A percentile compares a stretch with the other conserved stretches of the same genome.
phyloP scores from a whole-genome alignment of 768 basidiomycete genomes.

The Sarcomyxa edulis region DNA sequence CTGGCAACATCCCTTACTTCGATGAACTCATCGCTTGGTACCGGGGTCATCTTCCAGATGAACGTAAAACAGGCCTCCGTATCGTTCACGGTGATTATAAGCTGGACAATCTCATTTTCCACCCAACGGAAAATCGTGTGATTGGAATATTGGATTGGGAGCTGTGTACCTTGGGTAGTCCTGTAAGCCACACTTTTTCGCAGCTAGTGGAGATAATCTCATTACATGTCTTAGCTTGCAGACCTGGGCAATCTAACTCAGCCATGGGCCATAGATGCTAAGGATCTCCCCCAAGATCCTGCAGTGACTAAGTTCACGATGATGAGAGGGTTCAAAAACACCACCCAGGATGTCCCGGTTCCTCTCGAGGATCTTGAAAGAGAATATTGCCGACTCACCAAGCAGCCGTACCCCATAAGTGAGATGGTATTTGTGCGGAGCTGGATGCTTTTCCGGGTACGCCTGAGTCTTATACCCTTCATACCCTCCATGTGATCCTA shows the following conservation, averaged over 20 bases:
- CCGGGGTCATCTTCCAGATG: slow-evolving; percentile 66
- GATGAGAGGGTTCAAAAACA: slow-evolving; percentile 62
- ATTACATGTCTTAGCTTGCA: slow-evolving; percentile 48
- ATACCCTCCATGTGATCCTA: slow-evolving; percentile 5
- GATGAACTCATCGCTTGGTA: slow-evolving; percentile 77
- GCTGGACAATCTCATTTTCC: slow-evolving; percentile 95
- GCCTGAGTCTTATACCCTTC: slow-evolving; percentile 13
- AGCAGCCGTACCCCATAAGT: slow-evolving; percentile 66
- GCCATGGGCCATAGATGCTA: slow-evolving; percentile 65
- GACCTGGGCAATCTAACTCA: slow-evolving; percentile 89
- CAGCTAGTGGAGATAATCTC: too few species aligned
- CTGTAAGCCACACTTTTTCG: slow-evolving; percentile 45
- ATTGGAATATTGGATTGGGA: slow-evolving; percentile 99
- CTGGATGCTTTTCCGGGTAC: slow-evolving; percentile 81
- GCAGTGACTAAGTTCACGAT: slow-evolving; percentile 13
- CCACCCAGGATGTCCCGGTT: slow-evolving; percentile 51
- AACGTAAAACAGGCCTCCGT: slow-evolving; percentile 66
- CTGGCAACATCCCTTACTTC: slow-evolving; percentile 74
- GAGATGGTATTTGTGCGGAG: slow-evolving; percentile 80
- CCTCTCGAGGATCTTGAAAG: slow-evolving; percentile 68
- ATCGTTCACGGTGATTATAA: slow-evolving; percentile 98
- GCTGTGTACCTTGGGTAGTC: slow-evolving; percentile 89
- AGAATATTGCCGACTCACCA: slow-evolving; percentile 69
- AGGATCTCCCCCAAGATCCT: slow-evolving; percentile 25
- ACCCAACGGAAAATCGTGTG: slow-evolving; percentile 84